Evolutionary conservation across 352 stramenopile genomes (phyloP).

Genomic region (Globisporangium echinulatum): DNA sequence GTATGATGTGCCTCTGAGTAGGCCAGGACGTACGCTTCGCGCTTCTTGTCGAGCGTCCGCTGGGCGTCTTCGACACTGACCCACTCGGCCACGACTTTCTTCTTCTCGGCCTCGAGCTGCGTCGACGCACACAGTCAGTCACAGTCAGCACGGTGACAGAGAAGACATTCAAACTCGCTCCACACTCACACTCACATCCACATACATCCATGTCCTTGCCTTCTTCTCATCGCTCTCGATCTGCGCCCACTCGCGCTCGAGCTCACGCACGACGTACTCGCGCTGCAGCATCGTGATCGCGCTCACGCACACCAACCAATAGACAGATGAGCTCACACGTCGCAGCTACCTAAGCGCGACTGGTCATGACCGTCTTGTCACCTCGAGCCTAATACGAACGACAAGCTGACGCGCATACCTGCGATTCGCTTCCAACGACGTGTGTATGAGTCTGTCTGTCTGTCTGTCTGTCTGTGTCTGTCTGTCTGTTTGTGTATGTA

Average conservation of each 20-base stretch:
- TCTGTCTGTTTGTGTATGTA: not conserved
- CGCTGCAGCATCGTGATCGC: slow-evolving; percentile 31
- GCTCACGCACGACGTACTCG: slow-evolving; percentile 41
- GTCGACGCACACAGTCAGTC: not conserved
- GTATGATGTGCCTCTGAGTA: not conserved
- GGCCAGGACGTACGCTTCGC: slow-evolving; percentile 30
- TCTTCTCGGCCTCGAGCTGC: slow-evolving; percentile 67
- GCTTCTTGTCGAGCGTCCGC: slow-evolving; percentile 54
- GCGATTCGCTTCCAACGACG: not conserved
- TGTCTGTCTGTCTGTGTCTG: not conserved
- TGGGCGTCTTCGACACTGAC: slow-evolving; percentile 58
- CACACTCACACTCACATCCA: too few relatives aligned
- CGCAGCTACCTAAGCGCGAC: too few relatives aligned
- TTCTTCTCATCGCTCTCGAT: slow-evolving; percentile 60
- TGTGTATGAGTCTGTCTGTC: not conserved
- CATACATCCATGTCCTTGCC: slow-evolving; percentile 13
- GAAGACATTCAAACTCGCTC: too few relatives aligned
- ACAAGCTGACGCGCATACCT: not conserved
- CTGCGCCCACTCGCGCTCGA: slow-evolving; percentile 56
- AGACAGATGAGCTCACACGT: not conserved
- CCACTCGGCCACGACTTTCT: slow-evolving; percentile 70
- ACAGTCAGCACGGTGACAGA: not conserved
- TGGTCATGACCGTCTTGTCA: too few relatives aligned
- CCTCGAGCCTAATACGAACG: too few relatives aligned
- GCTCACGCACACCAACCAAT: not conserved